Percentiles rank a stretch among this genome's conserved stretches.
Evolutionary conservation across 2,329 filamentous ascomycete species (phyloP).

Genomic region (Colletotrichum plurivorum): DNA sequence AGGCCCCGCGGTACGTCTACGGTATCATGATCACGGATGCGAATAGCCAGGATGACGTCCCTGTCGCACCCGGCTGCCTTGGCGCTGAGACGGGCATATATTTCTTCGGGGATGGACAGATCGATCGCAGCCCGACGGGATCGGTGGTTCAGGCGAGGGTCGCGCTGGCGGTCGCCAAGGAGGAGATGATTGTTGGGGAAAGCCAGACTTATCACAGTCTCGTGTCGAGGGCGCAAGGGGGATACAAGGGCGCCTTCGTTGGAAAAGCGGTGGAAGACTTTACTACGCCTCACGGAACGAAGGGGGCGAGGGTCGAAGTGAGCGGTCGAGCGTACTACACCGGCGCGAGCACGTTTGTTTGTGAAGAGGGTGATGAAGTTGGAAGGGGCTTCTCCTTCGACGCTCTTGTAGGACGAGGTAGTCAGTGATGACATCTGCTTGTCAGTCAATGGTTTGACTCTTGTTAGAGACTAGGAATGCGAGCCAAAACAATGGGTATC

Average conservation of each 20-base stretch:
- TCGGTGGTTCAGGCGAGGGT: slow-evolving; percentile 32
- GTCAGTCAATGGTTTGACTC: too few relatives aligned
- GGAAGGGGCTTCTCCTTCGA: slow-evolving; percentile 31
- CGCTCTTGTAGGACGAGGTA: not conserved
- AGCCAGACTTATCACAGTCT: slow-evolving; percentile 31
- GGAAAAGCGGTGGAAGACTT: slow-evolving; percentile 26
- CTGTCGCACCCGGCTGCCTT: slow-evolving; percentile 26
- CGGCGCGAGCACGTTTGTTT: slow-evolving; percentile 28
- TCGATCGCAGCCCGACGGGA: slow-evolving; percentile 47
- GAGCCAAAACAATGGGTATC: too few relatives aligned
- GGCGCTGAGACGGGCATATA: slow-evolving; percentile 58
- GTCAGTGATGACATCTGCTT: not conserved
- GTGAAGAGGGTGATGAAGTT: slow-evolving; percentile 18
- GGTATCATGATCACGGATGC: slow-evolving; percentile 52
- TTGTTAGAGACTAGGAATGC: too few relatives aligned
- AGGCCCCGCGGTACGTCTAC: slow-evolving; percentile 53
- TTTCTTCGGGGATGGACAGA: slow-evolving; percentile 60
- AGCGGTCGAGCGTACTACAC: slow-evolving; percentile 27
- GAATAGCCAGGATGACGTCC: slow-evolving; percentile 44
- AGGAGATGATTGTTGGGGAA: slow-evolving; percentile 8
- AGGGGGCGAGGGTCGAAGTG: slow-evolving; percentile 19
- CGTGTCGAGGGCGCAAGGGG: slow-evolving; percentile 21
- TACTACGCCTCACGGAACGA: not conserved
- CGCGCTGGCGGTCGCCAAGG: slow-evolving; percentile 19
- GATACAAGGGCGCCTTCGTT: slow-evolving; percentile 4